Evolutionary conservation across 129 eudicot genomes (phyloP).

Genomic region (Silybum marianum): DNA sequence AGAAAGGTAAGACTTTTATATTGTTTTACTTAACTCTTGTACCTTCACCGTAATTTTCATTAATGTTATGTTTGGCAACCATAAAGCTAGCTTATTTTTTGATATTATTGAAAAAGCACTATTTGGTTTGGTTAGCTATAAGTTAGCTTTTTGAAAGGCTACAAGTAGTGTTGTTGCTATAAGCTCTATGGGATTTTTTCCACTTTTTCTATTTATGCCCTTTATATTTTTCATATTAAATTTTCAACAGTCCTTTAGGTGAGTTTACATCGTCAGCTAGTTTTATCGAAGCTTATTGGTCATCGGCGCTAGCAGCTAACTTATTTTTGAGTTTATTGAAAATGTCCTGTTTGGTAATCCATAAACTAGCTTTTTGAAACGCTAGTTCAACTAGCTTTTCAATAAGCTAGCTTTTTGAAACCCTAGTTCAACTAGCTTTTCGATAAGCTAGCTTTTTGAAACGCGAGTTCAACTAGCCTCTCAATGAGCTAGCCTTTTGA

Average conservation of each 20-base stretch:
- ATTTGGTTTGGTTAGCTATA: neutral
- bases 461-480: neutral
- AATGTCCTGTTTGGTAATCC: neutral
- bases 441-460: neutral
- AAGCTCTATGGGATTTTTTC: neutral
- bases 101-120: neutral
- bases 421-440: neutral
- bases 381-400: neutral
- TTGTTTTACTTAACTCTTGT: conserved; percentile 1
- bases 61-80: neutral
- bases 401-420: neutral
- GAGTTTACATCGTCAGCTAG: neutral
- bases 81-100: neutral
- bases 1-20: conserved; percentile 59
- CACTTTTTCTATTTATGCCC: neutral
- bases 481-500: neutral
- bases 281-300: neutral
- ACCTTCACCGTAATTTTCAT: conserved; percentile 3
- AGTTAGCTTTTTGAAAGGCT: neutral
- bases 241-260: neutral
- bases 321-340: neutral
- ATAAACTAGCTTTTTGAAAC: neutral
- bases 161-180: neutral
- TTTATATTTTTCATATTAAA: neutral
- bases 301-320: neutral